These are phyloP conservation scores for Aspergillus mulundensis DNA, from an alignment of 495 filamentous ascomycete species.

Conservation along the genomic window DNA sequence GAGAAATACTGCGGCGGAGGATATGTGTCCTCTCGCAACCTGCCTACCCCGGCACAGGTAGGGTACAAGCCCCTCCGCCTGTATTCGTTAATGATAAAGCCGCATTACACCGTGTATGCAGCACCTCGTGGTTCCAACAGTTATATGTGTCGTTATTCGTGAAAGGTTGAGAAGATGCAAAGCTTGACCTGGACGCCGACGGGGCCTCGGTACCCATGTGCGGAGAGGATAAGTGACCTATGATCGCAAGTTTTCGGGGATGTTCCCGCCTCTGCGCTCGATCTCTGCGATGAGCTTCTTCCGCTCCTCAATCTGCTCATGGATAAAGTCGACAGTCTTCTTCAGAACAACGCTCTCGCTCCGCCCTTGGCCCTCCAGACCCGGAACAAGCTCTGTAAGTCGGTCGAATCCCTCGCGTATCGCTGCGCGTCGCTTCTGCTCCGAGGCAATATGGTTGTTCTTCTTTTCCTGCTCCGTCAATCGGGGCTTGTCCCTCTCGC, in stretches of 20 bases:
- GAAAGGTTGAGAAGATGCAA: constrained; percentile 5
- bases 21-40: background rate
- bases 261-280: constrained; percentile 55
- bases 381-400: constrained; percentile 77
- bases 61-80: background rate
- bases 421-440: constrained; percentile 82
- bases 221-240: constrained; percentile 13
- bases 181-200: constrained; percentile 7
- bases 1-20: background rate
- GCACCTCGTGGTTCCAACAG: background rate
- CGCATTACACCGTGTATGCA: background rate
- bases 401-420: constrained; percentile 86
- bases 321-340: constrained; percentile 70
- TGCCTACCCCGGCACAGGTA: background rate
- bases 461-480: constrained; percentile 86
- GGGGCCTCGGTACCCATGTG: constrained; percentile 15
- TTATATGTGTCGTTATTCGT: background rate
- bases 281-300: constrained; percentile 58
- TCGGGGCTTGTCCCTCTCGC: constrained; percentile 63
- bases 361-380: constrained; percentile 74
- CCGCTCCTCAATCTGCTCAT: constrained; percentile 58
- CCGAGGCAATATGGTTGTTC: constrained; percentile 83
- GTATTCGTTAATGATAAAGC: background rate
- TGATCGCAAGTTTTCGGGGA: constrained; percentile 45
- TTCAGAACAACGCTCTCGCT: constrained; percentile 81